A percentile compares a stretch with the other conserved stretches of the same genome.
phyloP scores from a whole-genome alignment of 2,329 filamentous ascomycete genomes.

The Coniochaeta ligniaria region DNA sequence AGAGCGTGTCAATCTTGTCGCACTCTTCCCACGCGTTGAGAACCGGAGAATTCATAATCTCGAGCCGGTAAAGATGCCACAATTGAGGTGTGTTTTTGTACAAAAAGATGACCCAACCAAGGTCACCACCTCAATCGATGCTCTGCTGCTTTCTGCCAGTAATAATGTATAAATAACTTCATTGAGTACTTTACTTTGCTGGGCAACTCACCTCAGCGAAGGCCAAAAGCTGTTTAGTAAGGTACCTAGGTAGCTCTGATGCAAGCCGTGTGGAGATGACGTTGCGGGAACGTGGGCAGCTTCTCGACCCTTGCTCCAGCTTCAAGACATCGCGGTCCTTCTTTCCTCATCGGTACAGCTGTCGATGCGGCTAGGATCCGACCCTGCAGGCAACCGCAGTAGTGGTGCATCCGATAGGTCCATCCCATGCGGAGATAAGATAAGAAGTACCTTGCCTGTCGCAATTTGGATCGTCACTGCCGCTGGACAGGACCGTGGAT shows the following conservation, averaged over 20 bases:
- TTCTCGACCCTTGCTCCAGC: neutral
- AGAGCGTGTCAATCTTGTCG: constrained; percentile 42
- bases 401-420: neutral
- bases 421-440: neutral
- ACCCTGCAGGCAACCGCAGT: neutral
- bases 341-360: neutral
- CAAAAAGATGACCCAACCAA: no score
- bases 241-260: neutral
- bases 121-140: no score
- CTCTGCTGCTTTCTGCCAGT: no score
- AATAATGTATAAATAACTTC: no score
- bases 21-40: constrained; percentile 40
- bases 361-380: neutral
- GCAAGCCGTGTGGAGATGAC: neutral
- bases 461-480: neutral
- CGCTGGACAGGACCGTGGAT: neutral
- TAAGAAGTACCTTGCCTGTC: neutral
- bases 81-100: neutral
- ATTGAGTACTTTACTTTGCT: no score
- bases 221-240: neutral
- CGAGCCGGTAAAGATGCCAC: neutral
- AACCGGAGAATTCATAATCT: constrained; percentile 21
- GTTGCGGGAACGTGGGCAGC: neutral
- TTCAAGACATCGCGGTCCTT: neutral
- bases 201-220: neutral